These are phyloP conservation scores for Mortierella sp. DNA, from an alignment of 371 early-diverging fungal genomes.

Conservation along the genomic window DNA sequence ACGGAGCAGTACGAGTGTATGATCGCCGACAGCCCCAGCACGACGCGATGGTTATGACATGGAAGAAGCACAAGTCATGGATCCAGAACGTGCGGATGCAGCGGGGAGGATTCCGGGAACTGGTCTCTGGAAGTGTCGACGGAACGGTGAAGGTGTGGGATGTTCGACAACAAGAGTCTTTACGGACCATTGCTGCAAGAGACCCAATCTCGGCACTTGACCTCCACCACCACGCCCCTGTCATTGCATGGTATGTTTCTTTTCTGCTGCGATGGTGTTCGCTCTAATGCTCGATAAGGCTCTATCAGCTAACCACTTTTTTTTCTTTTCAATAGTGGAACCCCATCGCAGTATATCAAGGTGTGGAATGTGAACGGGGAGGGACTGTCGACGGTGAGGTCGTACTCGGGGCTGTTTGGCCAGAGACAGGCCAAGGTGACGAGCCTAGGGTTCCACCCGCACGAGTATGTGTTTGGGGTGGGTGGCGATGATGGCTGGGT, in stretches of 20 bases:
- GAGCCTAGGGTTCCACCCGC: slow-evolving; percentile 52
- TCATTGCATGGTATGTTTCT: slow-evolving; percentile 72
- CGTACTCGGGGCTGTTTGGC: slow-evolving; percentile 69
- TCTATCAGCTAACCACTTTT: neutral
- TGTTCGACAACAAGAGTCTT: slow-evolving; percentile 70
- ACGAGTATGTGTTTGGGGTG: slow-evolving; percentile 57
- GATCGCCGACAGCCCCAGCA: slow-evolving; percentile 75
- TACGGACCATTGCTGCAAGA: slow-evolving; percentile 67
- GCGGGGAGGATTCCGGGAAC: slow-evolving; percentile 70
- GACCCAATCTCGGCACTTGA: slow-evolving; percentile 66
- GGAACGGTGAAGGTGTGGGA: slow-evolving; percentile 92
- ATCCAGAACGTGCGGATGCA: slow-evolving; percentile 77
- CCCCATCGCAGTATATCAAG: slow-evolving; percentile 74
- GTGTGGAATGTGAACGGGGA: slow-evolving; percentile 73
- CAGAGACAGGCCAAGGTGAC: slow-evolving; percentile 52
- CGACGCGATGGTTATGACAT: slow-evolving; percentile 68
- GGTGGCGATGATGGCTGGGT: slow-evolving; percentile 55
- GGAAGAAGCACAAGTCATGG: slow-evolving; percentile 77
- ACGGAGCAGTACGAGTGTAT: slow-evolving; percentile 85
- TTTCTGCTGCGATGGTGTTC: neutral
- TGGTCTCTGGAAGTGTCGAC: slow-evolving; percentile 69
- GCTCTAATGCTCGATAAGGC: neutral
- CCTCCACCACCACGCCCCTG: slow-evolving; percentile 78
- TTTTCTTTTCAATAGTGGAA: slow-evolving; percentile 61
- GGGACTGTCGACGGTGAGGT: slow-evolving; percentile 67